phyloP scores from a whole-genome alignment of 148 eudicot species.

The Cornus kousa region DNA sequence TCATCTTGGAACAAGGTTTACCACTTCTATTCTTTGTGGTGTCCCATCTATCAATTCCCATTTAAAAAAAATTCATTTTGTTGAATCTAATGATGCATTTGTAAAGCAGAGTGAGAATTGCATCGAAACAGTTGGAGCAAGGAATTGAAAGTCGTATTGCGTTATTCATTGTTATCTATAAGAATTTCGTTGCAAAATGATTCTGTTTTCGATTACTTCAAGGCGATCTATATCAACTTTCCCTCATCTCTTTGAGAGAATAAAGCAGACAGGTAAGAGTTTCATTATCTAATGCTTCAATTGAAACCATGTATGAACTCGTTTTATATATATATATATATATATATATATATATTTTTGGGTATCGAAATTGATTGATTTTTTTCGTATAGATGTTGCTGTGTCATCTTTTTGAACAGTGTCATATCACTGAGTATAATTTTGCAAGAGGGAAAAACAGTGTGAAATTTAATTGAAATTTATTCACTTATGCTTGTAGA shows the following conservation, averaged over 20 bases:
- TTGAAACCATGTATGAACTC: neutral
- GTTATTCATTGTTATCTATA: too few relatives aligned
- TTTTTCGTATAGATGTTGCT: neutral
- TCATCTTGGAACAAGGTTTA: too few relatives aligned
- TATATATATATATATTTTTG: too few relatives aligned
- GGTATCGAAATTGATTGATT: neutral
- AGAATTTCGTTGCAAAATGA: constrained; percentile 9
- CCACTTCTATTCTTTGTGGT: too few relatives aligned
- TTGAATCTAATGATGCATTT: neutral
- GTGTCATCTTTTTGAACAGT: neutral
- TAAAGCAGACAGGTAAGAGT: constrained; percentile 38
- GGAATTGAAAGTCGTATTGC: too few relatives aligned
- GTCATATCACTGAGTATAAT: neutral
- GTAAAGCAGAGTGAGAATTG: too few relatives aligned
- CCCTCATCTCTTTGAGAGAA: constrained; percentile 32
- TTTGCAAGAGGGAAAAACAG: neutral
- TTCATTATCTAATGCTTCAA: neutral
- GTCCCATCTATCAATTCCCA: too few relatives aligned
- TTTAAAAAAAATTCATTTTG: neutral
- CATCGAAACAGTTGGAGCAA: too few relatives aligned
- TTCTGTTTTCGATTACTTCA: constrained; percentile 6
- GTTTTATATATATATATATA: too few relatives aligned
- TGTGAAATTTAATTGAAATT: neutral
- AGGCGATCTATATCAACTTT: constrained; percentile 34
- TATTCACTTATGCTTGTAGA: constrained; percentile 41